Evolutionary conservation across 805 yeast species (phyloP).

Genomic region (Lachancea cidri): DNA sequence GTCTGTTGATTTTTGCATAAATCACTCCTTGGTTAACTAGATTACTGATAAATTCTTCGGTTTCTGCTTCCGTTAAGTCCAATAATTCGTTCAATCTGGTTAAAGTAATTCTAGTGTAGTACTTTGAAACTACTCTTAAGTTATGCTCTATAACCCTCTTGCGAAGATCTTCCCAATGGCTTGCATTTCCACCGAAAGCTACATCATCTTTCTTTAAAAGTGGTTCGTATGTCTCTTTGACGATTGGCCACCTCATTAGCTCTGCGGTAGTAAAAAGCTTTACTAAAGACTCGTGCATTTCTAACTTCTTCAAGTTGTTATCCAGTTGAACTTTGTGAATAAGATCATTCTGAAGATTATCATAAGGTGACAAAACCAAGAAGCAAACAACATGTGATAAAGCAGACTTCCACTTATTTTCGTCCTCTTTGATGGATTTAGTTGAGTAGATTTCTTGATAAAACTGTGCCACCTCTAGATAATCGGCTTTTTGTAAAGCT

Average conservation of each 20-base stretch:
- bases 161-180: slow-evolving; percentile 76
- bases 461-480: slow-evolving; percentile 76
- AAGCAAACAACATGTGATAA: slow-evolving; percentile 73
- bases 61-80: slow-evolving; percentile 69
- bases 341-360: slow-evolving; percentile 83
- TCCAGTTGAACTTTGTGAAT: slow-evolving; percentile 72
- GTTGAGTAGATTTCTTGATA: slow-evolving; percentile 76
- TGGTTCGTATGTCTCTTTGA: slow-evolving; percentile 59
- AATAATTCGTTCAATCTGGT: slow-evolving; percentile 73
- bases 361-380: slow-evolving; percentile 79
- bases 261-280: slow-evolving; percentile 84
- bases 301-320: slow-evolving; percentile 61
- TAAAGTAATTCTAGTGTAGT: slow-evolving; percentile 77
- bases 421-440: slow-evolving; percentile 51
- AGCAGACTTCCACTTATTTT: slow-evolving; percentile 45
- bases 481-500: slow-evolving; percentile 69
- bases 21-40: slow-evolving; percentile 87
- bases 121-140: slow-evolving; percentile 79
- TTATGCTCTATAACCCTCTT: slow-evolving; percentile 92
- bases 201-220: slow-evolving; percentile 51
- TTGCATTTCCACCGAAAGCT: slow-evolving; percentile 45
- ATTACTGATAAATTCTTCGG: slow-evolving; percentile 79
- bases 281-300: slow-evolving; percentile 62
- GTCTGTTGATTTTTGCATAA: slow-evolving; percentile 91
- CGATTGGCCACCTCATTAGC: slow-evolving; percentile 86